Percentiles rank a stretch among this genome's conserved stretches.
phyloP scores from a whole-genome alignment of 345 rosid species.

The Erucastrum elatum region DNA sequence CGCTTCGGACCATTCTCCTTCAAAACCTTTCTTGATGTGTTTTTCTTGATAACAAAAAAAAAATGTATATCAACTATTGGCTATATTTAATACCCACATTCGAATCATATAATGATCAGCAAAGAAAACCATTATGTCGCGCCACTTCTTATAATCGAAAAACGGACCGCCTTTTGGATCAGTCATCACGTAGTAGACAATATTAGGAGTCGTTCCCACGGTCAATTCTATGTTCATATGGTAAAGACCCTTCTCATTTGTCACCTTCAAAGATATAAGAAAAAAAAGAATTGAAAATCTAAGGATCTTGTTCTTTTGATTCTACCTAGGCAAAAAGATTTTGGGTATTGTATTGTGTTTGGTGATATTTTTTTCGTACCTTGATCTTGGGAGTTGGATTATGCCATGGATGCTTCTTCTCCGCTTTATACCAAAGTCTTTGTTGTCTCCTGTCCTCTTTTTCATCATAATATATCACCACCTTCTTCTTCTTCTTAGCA shows the following conservation, averaged over 20 bases:
- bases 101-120: neutral
- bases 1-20: neutral
- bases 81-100: neutral
- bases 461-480: neutral
- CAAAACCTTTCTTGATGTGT: neutral
- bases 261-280: neutral
- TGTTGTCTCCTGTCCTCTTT: neutral
- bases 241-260: neutral
- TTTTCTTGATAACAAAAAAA: neutral
- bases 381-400: neutral
- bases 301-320: neutral
- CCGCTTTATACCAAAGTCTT: neutral
- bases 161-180: neutral
- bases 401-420: neutral
- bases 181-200: neutral
- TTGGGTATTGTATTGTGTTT: neutral
- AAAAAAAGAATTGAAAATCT: neutral
- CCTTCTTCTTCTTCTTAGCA: neutral
- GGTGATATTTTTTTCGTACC: neutral
- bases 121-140: constrained; percentile 5
- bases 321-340: neutral
- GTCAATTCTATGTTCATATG: neutral
- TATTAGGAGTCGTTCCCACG: neutral
- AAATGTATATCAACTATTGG: neutral
- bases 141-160: neutral